Evolutionary conservation across 768 basidiomycete species (phyloP), one percentile per base, ranked within the genome.

Genomic region (Termitomyces sp.): DNA sequence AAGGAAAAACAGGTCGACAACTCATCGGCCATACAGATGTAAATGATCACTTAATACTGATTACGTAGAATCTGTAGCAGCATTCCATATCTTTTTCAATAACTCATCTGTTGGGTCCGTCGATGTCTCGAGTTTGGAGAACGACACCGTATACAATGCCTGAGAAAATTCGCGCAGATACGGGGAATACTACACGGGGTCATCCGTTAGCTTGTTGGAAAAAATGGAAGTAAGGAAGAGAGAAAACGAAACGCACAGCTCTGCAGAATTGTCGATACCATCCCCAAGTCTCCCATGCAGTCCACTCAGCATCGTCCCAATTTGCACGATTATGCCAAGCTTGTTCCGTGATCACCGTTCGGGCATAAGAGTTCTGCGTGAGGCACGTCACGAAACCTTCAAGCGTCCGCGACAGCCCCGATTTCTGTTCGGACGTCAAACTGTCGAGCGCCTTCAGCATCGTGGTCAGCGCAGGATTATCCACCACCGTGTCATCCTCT

Each of bases 251-350:
- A 26, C 90, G 61, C 54, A 94, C 93, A 69, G 74, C 79, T 65
- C 92, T 78, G 70, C 89, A 90, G 74, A 93, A 94, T 64, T 96
- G 91, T 59, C 89, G 77, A 64, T 90, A 94, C 93, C 93, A 95
- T 2, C 89, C 86, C 88, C 90, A 93, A 0, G 87, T 90, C 73
- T 90, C 86, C 92, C 91, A 94, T 1, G 81, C 77, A 66, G 81
- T 80, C 93, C 93, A 95, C 55, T 89, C 86, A 28, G 84, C 82
- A 38, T 82, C 78, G 22, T 77, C 77, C 91, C 91, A 93, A 32
- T 74, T 79, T 1, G 75, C 77, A 24, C 90, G 86, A 44, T 81
- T 81, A 35, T 83, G 77, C 92, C 92, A 94, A 0, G 84, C 81
- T 5, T 79, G 74, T 63, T 85, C 83, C 4, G 78, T 77, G 30